These are phyloP conservation scores for Yarrowia osloensis DNA, from an alignment of 805 yeast species.

Conservation along the genomic window DNA sequence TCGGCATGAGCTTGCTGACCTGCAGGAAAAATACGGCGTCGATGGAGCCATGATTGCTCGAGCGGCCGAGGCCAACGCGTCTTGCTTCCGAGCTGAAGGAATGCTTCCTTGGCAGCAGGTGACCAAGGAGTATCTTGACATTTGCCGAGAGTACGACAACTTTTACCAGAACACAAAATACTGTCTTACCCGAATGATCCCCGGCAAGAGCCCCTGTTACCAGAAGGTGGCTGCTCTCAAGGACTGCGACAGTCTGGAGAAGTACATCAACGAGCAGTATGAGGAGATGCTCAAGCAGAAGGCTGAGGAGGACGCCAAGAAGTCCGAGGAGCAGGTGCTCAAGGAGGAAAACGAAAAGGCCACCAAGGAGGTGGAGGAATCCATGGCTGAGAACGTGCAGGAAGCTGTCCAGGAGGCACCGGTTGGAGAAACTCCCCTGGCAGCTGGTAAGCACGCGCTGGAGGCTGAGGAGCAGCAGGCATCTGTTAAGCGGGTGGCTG, in stretches of 20 bases:
- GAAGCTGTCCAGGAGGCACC: neutral
- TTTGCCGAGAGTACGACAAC: slow-evolving; percentile 61
- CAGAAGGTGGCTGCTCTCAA: slow-evolving; percentile 59
- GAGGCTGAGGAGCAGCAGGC: neutral
- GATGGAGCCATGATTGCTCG: slow-evolving; percentile 94
- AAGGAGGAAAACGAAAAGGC: slow-evolving; percentile 14
- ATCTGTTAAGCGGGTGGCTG: slow-evolving; percentile 12
- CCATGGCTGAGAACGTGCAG: neutral
- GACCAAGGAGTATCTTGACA: slow-evolving; percentile 56
- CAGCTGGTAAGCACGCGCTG: neutral
- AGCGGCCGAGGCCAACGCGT: slow-evolving; percentile 82
- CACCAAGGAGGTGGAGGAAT: slow-evolving; percentile 4
- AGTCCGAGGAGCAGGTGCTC: neutral
- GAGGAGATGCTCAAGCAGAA: neutral
- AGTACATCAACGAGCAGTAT: slow-evolving; percentile 16
- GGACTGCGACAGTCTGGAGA: slow-evolving; percentile 37
- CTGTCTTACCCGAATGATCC: slow-evolving; percentile 73
- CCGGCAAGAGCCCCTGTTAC: slow-evolving; percentile 68
- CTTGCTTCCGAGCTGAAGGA: slow-evolving; percentile 56
- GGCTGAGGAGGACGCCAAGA: neutral
- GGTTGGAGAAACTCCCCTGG: neutral
- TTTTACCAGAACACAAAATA: slow-evolving; percentile 76
- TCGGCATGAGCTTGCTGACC: slow-evolving; percentile 53
- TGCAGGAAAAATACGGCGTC: slow-evolving; percentile 57
- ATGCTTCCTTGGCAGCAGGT: slow-evolving; percentile 57